Conservation (phyloP, 495 filamentous ascomycete genomes). For the Hyaloscypha variabilis region DNA sequence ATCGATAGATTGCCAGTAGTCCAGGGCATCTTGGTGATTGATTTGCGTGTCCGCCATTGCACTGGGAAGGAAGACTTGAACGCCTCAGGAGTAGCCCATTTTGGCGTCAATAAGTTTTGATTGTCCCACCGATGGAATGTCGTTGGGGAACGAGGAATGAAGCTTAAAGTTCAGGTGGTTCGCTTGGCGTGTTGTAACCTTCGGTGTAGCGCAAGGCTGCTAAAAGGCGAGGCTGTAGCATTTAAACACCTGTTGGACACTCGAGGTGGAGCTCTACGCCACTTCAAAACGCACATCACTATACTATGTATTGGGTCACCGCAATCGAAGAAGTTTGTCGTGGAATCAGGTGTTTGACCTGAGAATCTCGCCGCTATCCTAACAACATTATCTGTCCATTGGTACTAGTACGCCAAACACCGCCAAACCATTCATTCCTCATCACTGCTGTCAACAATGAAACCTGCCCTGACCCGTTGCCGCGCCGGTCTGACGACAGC, state of each 20-base stretch:
- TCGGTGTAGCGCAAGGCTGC: neutral
- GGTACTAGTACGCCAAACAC: slow-evolving; percentile 1
- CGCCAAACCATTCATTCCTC: slow-evolving; percentile 41
- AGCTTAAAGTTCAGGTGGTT: neutral
- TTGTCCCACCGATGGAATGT: neutral
- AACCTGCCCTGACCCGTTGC: slow-evolving; percentile 49
- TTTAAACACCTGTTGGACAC: neutral
- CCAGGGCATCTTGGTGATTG: slow-evolving; percentile 50
- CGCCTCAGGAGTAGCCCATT: neutral
- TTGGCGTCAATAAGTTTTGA: neutral
- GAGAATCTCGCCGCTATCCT: neutral
- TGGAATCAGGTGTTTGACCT: neutral
- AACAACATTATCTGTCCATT: neutral
- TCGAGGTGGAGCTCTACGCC: neutral
- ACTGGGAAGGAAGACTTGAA: neutral
- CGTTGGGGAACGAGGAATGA: neutral
- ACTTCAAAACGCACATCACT: neutral
- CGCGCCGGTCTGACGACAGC: slow-evolving; percentile 36
- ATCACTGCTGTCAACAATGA: slow-evolving; percentile 60
- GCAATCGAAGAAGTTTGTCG: too few relatives aligned
- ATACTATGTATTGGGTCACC: too few relatives aligned
- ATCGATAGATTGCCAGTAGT: slow-evolving; percentile 79
- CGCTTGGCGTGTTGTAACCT: neutral
- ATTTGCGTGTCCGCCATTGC: slow-evolving; percentile 49
- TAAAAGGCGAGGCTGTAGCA: neutral